Base-by-base conservation (phyloP, 2,329 filamentous ascomycete species). In the Fusarium annulatum region DNA sequence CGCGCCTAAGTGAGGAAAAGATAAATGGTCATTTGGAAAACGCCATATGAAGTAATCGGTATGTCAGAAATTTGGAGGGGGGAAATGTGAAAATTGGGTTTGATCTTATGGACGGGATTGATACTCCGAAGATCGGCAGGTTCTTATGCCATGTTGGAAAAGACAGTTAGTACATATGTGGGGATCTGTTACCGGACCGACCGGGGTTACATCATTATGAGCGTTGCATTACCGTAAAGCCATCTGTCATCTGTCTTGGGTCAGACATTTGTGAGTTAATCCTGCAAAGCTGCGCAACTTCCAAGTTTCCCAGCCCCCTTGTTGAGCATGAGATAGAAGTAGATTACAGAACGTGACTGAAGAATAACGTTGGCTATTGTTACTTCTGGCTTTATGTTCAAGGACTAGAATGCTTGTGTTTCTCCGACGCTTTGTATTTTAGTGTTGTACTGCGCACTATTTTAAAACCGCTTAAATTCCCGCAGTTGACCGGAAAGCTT, bases 11-110 rank as follows among this genome's bases (percentile, higher is more conserved):
- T 34, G 4, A 7, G 11, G 16, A 9, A 9, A 28, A 3, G 23
- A 21, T 21, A 10, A 4, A 19, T 34, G 6, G 9, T 14, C n/a
- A 51, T 51, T 18, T 15, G 2, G 23, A 34, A 9, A 34, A 34
- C 14, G 21, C 30, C 48, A 51, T 34, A 1, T 14, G 16, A 2
- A 10, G 6, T 34, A 1, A 51, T 19, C 3, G 30, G 0, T 6
- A 19, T 23, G 11, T 15, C 48, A 23, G 2, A 8, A 14, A 7
- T 28, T 28, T 6, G 23, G 42, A 8, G 7, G 5, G 7, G 21
- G 14, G 14, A 11, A 30, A 8, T 48, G 14, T 3, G 14, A 48
- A 48, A 48, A 48, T 21, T n/a, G 19, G 8, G 14, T n/a, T 30
- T 46, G 12, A 15, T 28, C 45, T 46, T 46, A 7, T 28, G 26